A percentile compares a stretch with the other conserved stretches of the same genome.
Conservation (phyloP, 768 basidiomycete species). For the Arthromyces matolae region DNA sequence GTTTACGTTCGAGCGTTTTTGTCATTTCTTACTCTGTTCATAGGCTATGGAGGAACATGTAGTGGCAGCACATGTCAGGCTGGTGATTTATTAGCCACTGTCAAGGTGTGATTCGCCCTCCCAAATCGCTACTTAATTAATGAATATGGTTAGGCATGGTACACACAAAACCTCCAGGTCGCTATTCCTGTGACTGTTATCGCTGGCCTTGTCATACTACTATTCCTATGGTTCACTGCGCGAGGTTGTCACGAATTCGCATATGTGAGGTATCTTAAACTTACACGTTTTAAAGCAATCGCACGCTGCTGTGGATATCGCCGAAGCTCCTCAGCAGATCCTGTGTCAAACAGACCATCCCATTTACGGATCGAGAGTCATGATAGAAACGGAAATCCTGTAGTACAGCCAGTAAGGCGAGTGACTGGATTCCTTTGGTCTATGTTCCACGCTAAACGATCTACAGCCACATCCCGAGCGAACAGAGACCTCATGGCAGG, state of each 20-base stretch:
- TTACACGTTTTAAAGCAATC: constrained; percentile 25
- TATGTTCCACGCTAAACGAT: neutral
- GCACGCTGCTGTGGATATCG: constrained; percentile 31
- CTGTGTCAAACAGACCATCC: constrained; percentile 10
- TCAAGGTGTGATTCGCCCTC: constrained; percentile 57
- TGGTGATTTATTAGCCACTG: constrained; percentile 54
- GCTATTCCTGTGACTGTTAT: constrained; percentile 77
- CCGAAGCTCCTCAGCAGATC: constrained; percentile 8
- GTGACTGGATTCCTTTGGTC: constrained; percentile 16
- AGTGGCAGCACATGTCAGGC: constrained; percentile 55
- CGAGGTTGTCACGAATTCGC: constrained; percentile 26
- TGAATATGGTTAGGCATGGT: constrained; percentile 62
- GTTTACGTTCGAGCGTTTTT: constrained; percentile 3
- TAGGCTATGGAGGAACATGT: constrained; percentile 74
- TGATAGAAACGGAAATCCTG: constrained; percentile 19
- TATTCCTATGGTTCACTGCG: constrained; percentile 50
- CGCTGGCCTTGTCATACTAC: constrained; percentile 56
- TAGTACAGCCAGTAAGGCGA: constrained; percentile 18
- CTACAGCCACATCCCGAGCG: constrained; percentile 27
- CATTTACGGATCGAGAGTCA: constrained; percentile 20
- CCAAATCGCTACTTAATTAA: constrained; percentile 5
- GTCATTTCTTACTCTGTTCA: constrained; percentile 10
- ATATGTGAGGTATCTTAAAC: neutral
- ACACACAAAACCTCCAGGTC: constrained; percentile 70
- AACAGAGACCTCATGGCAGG: constrained; percentile 19